These are phyloP conservation scores for Candida sphagnicola DNA, from an alignment of 805 yeast genomes.

Conservation along the genomic window DNA sequence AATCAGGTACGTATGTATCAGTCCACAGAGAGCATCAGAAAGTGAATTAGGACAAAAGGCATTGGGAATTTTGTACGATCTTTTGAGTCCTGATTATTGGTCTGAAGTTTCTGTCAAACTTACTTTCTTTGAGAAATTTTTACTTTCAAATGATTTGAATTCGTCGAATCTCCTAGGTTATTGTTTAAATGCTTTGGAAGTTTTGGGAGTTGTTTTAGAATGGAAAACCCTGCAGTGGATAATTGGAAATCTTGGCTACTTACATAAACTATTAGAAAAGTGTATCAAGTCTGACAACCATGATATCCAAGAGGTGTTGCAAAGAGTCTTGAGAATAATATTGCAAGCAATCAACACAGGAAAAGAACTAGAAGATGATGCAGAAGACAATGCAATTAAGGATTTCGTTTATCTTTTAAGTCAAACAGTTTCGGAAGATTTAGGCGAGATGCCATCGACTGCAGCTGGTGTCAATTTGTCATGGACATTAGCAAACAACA, in stretches of 20 bases:
- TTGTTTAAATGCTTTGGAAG: constrained; percentile 88
- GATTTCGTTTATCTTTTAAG: constrained; percentile 58
- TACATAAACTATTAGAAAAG: constrained; percentile 74
- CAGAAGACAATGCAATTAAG: constrained; percentile 59
- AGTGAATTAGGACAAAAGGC: constrained; percentile 80
- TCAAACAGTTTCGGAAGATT: constrained; percentile 73
- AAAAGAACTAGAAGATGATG: constrained; percentile 37
- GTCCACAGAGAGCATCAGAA: constrained; percentile 81
- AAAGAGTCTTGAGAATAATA: constrained; percentile 67
- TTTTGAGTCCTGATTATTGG: constrained; percentile 76
- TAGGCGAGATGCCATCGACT: constrained; percentile 67
- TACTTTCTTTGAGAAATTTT: constrained; percentile 81
- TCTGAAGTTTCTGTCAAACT: constrained; percentile 84
- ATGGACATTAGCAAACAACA: constrained; percentile 75
- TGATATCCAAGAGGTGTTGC: constrained; percentile 81
- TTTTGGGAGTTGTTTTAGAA: constrained; percentile 74
- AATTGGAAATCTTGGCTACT: constrained; percentile 58
- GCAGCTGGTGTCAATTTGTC: constrained; percentile 84
- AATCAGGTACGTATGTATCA: constrained; percentile 82
- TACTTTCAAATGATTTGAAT: constrained; percentile 71
- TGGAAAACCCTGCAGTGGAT: constrained; percentile 81
- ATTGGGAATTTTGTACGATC: constrained; percentile 66
- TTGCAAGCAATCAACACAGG: constrained; percentile 59
- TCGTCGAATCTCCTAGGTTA: constrained; percentile 68
- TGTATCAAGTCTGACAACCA: constrained; percentile 79